Percentiles rank a stretch among this genome's conserved stretches.
Evolutionary conservation across 768 basidiomycete species (phyloP).

Genomic region (Albatrellus ellisii): DNA sequence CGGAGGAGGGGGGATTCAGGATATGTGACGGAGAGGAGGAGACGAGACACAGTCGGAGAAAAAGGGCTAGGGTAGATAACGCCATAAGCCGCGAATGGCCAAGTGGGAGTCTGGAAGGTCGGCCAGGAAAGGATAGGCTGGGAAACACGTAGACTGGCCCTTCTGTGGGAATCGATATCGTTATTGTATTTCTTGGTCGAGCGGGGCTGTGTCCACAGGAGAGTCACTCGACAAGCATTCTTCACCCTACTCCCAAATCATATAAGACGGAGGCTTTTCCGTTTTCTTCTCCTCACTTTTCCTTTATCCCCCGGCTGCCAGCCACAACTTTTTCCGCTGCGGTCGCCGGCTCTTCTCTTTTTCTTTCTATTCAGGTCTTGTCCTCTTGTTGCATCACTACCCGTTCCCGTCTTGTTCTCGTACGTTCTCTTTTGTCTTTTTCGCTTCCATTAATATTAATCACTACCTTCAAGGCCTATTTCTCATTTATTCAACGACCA

Average conservation of each 20-base stretch:
- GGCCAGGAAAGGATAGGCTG: too few species aligned
- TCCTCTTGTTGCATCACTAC: slow-evolving; percentile 12
- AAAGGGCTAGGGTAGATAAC: not conserved
- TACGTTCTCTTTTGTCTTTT: slow-evolving; percentile 12
- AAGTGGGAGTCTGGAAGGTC: not conserved
- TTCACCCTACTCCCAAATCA: too few species aligned
- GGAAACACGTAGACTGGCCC: too few species aligned
- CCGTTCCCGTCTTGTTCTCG: not conserved
- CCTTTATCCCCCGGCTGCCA: slow-evolving; percentile 14
- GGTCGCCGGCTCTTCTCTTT: not conserved
- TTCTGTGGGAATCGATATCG: too few species aligned
- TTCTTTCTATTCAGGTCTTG: not conserved
- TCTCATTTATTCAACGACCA: slow-evolving; percentile 16
- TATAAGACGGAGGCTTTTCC: slow-evolving; percentile 11
- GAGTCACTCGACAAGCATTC: too few species aligned
- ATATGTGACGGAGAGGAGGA: not conserved
- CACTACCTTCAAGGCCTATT: slow-evolving; percentile 12
- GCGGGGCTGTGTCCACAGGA: too few species aligned
- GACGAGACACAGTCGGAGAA: not conserved
- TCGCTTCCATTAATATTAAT: slow-evolving; percentile 3
- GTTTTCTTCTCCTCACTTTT: slow-evolving; percentile 17
- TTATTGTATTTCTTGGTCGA: too few species aligned
- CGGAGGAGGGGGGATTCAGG: not conserved
- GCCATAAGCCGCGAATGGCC: not conserved
- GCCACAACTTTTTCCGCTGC: slow-evolving; percentile 28